Base-by-base conservation (phyloP, 2,329 filamentous ascomycete genomes). In the Phyllachora maydis region DNA sequence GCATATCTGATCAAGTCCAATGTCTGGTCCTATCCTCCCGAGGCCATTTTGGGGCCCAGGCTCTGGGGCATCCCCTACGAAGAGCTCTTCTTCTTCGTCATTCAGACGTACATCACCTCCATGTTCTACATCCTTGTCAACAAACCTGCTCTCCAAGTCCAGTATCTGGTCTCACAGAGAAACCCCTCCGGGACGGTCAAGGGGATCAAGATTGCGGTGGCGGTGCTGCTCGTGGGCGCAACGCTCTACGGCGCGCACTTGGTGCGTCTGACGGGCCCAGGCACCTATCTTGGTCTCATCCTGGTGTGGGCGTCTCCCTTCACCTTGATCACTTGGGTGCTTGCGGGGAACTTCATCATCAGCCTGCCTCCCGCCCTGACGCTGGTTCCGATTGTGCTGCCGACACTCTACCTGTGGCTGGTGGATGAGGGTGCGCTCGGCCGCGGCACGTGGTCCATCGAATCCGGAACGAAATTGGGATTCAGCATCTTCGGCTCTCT, bases 41-140 rank as follows among this genome's bases (percentile, higher is more conserved):
- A 66, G 36, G 72, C 63, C 11, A 61, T 79, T 16, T 36, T 72
- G 17, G 75, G 74, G 0, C 55, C 55, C 0, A 69, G 54, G 2
- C 39, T 77, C 10, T 64, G 63, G 35, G 49, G 52, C n/a, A 74
- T 81, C 11, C 74, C 75, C 0, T 42, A 59, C 4, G 75, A 81
- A 36, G 74, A 81, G 40, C 45, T 79, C 4, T 79, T 79, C 46
- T 81, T 81, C 54, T 81, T 81, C 40, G 46, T 76, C 11, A 63
- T 81, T 13, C 75, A 81, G 45, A 79, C 74, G 2, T 79, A 76
- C 43, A 75, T 66, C 36, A 77, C 73, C 0, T 59, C 65, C 1
- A 45, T 78, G 23, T 40, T 81, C 6, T 81, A 79, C 36, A 52
- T 76, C 7, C 44, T 78, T 2, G 41, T 71, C 11, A 76, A 59